Conservation (phyloP, 2,329 filamentous ascomycete species). For the Aspergillus intermedius region DNA sequence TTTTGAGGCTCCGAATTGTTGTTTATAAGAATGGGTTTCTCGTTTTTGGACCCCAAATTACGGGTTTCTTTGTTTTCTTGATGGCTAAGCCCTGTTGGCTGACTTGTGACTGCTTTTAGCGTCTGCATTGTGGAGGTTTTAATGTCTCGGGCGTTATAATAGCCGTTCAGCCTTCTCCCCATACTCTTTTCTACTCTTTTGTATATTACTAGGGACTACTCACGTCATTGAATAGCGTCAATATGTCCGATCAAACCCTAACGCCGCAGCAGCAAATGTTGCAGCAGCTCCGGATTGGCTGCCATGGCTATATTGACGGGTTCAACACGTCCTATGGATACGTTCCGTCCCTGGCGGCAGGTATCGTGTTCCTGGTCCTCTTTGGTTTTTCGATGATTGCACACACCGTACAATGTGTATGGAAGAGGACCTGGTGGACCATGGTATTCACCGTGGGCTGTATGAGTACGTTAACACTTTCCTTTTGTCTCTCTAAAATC, state of each 20-base stretch:
- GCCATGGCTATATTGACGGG: slow-evolving; percentile 21
- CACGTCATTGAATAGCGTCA: neutral
- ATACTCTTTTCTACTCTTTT: neutral
- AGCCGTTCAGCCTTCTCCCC: neutral
- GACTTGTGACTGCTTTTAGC: neutral
- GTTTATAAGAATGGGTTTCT: neutral
- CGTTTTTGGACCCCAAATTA: neutral
- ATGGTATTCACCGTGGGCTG: slow-evolving; percentile 32
- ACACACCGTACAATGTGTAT: slow-evolving; percentile 29
- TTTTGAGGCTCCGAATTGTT: too few species aligned
- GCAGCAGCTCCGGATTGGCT: slow-evolving; percentile 14
- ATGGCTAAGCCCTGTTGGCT: too few species aligned
- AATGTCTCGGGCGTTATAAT: neutral
- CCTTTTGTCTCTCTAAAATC: neutral
- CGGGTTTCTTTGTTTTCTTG: neutral
- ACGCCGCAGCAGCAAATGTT: slow-evolving; percentile 2
- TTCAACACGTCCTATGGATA: slow-evolving; percentile 27
- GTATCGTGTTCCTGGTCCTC: slow-evolving; percentile 27
- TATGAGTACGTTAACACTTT: slow-evolving; percentile 20
- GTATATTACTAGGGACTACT: neutral
- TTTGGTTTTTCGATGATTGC: slow-evolving; percentile 31
- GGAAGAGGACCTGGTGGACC: slow-evolving; percentile 36
- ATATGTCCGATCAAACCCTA: neutral
- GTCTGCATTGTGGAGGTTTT: neutral
- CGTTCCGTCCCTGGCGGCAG: slow-evolving; percentile 25